Conservation (phyloP, 1,284 basidiomycete genomes). For the Sphaerobolus stellatus region DNA sequence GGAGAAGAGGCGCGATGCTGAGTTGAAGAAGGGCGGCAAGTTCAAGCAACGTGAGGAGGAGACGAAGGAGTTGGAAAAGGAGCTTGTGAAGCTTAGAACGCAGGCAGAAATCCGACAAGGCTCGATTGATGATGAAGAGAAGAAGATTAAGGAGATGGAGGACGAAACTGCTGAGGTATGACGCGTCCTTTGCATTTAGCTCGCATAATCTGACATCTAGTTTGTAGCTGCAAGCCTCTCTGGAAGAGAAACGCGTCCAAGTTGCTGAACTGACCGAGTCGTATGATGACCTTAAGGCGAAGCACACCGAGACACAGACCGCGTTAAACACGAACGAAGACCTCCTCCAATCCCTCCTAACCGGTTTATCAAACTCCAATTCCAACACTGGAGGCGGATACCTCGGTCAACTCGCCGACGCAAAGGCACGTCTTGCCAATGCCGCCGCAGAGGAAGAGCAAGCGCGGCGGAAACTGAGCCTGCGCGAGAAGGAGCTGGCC, state of each 20-base stretch:
- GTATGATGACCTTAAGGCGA: slow-evolving; percentile 71
- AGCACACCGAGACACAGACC: slow-evolving; percentile 63
- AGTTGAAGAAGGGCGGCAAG: slow-evolving; percentile 78
- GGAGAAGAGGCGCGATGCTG: slow-evolving; percentile 62
- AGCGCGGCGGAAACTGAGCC: slow-evolving; percentile 72
- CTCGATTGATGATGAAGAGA: slow-evolving; percentile 80
- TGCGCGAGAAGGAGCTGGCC: slow-evolving; percentile 82
- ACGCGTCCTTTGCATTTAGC: slow-evolving; percentile 9
- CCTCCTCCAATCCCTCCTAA: slow-evolving; percentile 92
- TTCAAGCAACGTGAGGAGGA: slow-evolving; percentile 77
- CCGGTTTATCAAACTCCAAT: slow-evolving; percentile 72
- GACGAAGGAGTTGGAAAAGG: slow-evolving; percentile 79
- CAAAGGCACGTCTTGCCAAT: slow-evolving; percentile 73
- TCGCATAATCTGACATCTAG: neutral
- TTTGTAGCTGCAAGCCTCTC: slow-evolving; percentile 48
- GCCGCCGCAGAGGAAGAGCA: slow-evolving; percentile 87
- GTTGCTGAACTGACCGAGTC: slow-evolving; percentile 59
- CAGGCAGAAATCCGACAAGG: slow-evolving; percentile 83
- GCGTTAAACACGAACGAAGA: slow-evolving; percentile 81
- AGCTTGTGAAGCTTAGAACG: slow-evolving; percentile 83
- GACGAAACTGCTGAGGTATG: slow-evolving; percentile 62
- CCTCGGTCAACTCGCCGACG: slow-evolving; percentile 94
- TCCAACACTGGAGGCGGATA: slow-evolving; percentile 81
- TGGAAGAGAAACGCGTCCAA: slow-evolving; percentile 58
- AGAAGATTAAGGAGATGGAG: slow-evolving; percentile 55